Conservation (phyloP, 2,329 filamentous ascomycete genomes). For the Fusarium agapanthi region DNA sequence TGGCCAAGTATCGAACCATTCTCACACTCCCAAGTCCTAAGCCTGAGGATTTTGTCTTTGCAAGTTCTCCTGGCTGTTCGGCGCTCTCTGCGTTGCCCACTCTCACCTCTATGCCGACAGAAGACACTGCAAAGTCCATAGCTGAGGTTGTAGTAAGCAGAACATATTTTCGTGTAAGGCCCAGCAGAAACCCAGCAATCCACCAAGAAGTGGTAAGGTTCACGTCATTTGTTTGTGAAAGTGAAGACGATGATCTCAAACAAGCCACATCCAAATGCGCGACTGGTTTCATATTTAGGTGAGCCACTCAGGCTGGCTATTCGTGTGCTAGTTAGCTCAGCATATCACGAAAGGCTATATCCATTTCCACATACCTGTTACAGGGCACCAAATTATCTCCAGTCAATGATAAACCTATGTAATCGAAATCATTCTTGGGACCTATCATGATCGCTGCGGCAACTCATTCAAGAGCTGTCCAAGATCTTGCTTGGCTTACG, state of each 20-base stretch:
- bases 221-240: slow-evolving; percentile 10
- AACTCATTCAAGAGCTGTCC: not conserved
- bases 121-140: slow-evolving; percentile 4
- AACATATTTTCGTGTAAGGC: slow-evolving; percentile 6
- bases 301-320: slow-evolving; percentile 30
- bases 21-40: slow-evolving; percentile 23
- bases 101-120: not conserved
- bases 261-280: slow-evolving; percentile 27
- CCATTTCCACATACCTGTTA: not conserved
- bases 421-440: not conserved
- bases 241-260: slow-evolving; percentile 22
- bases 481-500: not conserved
- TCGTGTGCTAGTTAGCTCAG: slow-evolving; percentile 20
- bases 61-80: not conserved
- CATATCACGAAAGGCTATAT: slow-evolving; percentile 1
- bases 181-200: not conserved
- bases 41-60: slow-evolving; percentile 3
- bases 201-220: slow-evolving; percentile 9
- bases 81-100: slow-evolving; percentile 1
- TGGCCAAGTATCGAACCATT: slow-evolving; percentile 36
- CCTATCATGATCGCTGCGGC: not conserved
- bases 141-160: slow-evolving; percentile 9
- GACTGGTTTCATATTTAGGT: slow-evolving; percentile 43
- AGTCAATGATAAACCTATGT: not conserved
- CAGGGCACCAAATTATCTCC: not conserved